A percentile compares a stretch with the other conserved stretches of the same genome.
phyloP scores from a whole-genome alignment of 139 green algal species.

The Chlamydomonas sphaeroides region DNA sequence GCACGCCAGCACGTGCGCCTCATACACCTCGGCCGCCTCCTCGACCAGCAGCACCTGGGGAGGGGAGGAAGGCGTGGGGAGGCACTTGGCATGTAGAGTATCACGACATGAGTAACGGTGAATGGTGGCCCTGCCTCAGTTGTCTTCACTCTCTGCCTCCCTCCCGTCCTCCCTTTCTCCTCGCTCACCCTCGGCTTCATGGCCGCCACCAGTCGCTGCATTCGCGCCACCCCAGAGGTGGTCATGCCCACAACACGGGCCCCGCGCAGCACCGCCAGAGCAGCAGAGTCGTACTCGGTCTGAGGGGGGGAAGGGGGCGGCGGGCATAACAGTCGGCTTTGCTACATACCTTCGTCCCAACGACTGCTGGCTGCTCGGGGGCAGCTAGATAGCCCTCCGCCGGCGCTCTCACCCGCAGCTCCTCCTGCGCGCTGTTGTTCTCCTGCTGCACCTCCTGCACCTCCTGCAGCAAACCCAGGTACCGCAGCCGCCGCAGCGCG shows the following conservation, averaged over 20 bases:
- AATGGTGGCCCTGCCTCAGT: too few relatives aligned
- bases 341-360: too few relatives aligned
- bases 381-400: too few relatives aligned
- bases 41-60: constrained; percentile 74
- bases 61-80: too few relatives aligned
- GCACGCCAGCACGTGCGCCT: constrained; percentile 79
- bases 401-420: too few relatives aligned
- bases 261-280: constrained; percentile 44
- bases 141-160: too few relatives aligned
- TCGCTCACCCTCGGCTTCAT: constrained; percentile 56
- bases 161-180: too few relatives aligned
- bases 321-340: too few relatives aligned
- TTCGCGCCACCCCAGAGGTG: constrained; percentile 64
- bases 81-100: too few relatives aligned
- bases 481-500: constrained; percentile 5
- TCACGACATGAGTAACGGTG: too few relatives aligned
- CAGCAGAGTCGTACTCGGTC: constrained; percentile 44
- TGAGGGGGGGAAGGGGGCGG: neutral
- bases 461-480: constrained; percentile 5
- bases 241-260: constrained; percentile 79
- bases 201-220: constrained; percentile 59
- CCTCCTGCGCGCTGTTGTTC: neutral
- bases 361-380: too few relatives aligned
- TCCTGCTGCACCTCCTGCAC: constrained; percentile 10
- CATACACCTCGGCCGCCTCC: constrained; percentile 85